These are phyloP conservation scores for Deinandra increscens DNA, from an alignment of 129 eudicot species.

Conservation along the genomic window DNA sequence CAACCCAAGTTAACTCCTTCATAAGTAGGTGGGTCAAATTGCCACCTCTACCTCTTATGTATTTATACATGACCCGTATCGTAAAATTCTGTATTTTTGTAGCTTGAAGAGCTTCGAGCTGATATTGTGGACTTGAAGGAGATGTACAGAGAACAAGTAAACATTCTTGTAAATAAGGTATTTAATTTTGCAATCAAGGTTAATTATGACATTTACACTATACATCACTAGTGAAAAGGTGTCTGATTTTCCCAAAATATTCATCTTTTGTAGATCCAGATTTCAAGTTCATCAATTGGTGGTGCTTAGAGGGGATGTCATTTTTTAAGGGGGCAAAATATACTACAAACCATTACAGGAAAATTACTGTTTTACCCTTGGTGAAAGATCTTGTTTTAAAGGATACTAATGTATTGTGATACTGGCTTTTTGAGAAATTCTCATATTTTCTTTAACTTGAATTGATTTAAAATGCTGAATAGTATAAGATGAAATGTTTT, in stretches of 20 bases:
- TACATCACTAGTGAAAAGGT: neutral
- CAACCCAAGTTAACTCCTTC: neutral
- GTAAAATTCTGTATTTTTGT: slow-evolving; percentile 1
- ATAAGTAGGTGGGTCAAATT: neutral
- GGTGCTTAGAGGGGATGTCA: slow-evolving; percentile 13
- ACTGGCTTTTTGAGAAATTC: neutral
- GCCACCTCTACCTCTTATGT: neutral
- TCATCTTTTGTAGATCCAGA: slow-evolving; percentile 29
- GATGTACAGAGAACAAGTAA: slow-evolving; percentile 97
- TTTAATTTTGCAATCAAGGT: neutral
- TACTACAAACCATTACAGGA: slow-evolving; percentile 15
- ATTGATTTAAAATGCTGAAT: slow-evolving; percentile 10
- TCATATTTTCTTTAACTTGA: slow-evolving; percentile 21
- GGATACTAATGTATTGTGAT: slow-evolving; percentile 11
- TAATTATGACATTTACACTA: too few species aligned
- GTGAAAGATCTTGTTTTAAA: slow-evolving; percentile 7
- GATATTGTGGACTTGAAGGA: slow-evolving; percentile 95
- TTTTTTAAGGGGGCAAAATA: slow-evolving; percentile 1
- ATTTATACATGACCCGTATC: neutral
- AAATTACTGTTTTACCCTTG: slow-evolving; percentile 3
- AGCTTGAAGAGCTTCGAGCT: slow-evolving; percentile 98
- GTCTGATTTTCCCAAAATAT: neutral
- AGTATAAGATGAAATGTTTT: slow-evolving; percentile 11
- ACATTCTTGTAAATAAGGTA: slow-evolving; percentile 89
- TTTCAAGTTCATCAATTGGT: slow-evolving; percentile 21